A percentile compares a stretch with the other conserved stretches of the same genome.
Evolutionary conservation across 306 rosid genomes (phyloP).

Genomic region (Rosa rugosa): DNA sequence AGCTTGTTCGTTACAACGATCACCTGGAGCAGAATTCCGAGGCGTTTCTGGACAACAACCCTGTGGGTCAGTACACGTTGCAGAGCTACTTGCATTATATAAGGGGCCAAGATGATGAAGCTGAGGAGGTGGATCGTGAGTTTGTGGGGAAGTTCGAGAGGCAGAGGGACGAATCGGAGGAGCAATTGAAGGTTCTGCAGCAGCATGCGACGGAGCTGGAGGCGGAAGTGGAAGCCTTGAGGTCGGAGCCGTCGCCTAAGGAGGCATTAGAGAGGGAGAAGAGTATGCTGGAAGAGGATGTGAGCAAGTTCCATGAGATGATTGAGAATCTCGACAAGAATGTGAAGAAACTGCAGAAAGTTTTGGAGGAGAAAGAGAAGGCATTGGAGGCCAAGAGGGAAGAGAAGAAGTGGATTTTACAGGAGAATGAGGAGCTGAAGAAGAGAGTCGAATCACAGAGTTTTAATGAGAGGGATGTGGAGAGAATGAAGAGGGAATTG

Average conservation of each 20-base stretch:
- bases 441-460: conserved; percentile 67
- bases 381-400: conserved; percentile 55
- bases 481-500: conserved; percentile 88
- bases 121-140: conserved; percentile 46
- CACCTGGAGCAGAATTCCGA: conserved; percentile 25
- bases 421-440: conserved; percentile 74
- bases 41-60: conserved; percentile 28
- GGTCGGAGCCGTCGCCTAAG: conserved; percentile 46
- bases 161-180: conserved; percentile 38
- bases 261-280: conserved; percentile 69
- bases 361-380: conserved; percentile 55
- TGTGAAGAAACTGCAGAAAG: conserved; percentile 44
- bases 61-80: conserved; percentile 41
- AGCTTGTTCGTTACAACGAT: conserved; percentile 43
- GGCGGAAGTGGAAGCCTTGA: conserved; percentile 42
- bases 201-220: conserved; percentile 26
- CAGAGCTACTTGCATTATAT: conserved; percentile 52
- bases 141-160: conserved; percentile 43
- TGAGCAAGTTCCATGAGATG: conserved; percentile 62
- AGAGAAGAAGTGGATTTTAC: conserved; percentile 45
- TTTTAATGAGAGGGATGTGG: conserved; percentile 70
- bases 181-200: conserved; percentile 27
- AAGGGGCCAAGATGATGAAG: conserved; percentile 62
- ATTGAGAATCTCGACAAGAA: conserved; percentile 45
- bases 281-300: conserved; percentile 59